Percentiles rank a stretch among this genome's conserved stretches.
Evolutionary conservation across 176 grass and related monocot genomes (phyloP).

Genomic region (Eremochloa ophiuroides): DNA sequence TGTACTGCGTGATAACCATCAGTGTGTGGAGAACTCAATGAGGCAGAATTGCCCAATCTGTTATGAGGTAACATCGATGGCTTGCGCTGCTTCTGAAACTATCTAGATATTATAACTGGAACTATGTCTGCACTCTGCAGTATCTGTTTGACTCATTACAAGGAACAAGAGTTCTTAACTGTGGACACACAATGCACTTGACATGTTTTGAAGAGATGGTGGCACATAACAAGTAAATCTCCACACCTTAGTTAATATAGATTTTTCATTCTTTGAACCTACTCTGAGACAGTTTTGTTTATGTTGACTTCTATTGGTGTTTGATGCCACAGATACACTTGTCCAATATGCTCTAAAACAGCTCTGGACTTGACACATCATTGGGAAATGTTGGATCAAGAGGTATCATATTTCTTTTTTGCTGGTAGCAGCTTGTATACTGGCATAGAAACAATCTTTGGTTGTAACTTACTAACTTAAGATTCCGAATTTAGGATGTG

Average conservation of each 20-base stretch:
- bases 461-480: background rate
- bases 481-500: conserved; percentile 5
- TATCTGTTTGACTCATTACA: conserved; percentile 97
- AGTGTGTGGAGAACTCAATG: conserved; percentile 96
- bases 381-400: conserved; percentile 77
- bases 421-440: background rate
- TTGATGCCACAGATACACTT: conserved; percentile 65
- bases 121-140: conserved; percentile 57
- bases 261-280: background rate
- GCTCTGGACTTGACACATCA: conserved; percentile 44
- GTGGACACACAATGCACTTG: conserved; percentile 91
- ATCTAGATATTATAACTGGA: conserved; percentile 10
- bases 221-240: conserved; percentile 63
- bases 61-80: conserved; percentile 62
- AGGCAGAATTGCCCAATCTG: conserved; percentile 93
- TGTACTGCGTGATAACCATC: conserved; percentile 66
- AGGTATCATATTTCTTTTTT: conserved; percentile 52
- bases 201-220: conserved; percentile 83
- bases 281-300: background rate
- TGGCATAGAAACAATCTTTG: background rate
- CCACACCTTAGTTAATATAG: conserved; percentile 3
- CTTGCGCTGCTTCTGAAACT: conserved; percentile 18
- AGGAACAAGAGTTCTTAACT: conserved; percentile 77
- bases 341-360: conserved; percentile 91
- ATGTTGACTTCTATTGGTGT: conserved; percentile 30